Percentiles rank a stretch among this genome's conserved stretches.
These are phyloP conservation scores for Barnettozyma hawaiiensis DNA, from an alignment of 1,139 yeast species.

Conservation along the genomic window DNA sequence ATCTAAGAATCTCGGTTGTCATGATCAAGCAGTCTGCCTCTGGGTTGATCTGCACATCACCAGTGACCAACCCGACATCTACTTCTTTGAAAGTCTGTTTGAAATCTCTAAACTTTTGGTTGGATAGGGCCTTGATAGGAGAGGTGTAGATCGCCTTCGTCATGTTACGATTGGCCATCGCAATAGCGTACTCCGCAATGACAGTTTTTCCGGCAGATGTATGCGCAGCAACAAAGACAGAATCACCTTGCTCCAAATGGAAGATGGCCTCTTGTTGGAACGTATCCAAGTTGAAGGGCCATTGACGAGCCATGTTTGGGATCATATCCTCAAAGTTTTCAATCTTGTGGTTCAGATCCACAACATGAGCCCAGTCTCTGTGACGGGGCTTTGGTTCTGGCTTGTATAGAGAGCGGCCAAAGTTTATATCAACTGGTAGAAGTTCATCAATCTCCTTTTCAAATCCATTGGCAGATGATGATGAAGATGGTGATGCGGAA, in stretches of 20 bases:
- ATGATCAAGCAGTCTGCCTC: constrained; percentile 94
- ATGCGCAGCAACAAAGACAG: constrained; percentile 97
- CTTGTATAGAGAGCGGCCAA: constrained; percentile 36
- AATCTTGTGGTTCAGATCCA: constrained; percentile 76
- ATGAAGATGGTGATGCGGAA: no score
- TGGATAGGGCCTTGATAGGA: constrained; percentile 87
- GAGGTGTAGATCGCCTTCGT: constrained; percentile 90
- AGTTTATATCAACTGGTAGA: constrained; percentile 59
- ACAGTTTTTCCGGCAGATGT: constrained; percentile 93
- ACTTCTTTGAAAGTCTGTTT: constrained; percentile 71
- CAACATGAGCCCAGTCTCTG: constrained; percentile 91
- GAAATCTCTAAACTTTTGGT: constrained; percentile 91
- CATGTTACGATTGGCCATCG: constrained; percentile 86
- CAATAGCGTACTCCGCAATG: constrained; percentile 91
- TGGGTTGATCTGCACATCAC: constrained; percentile 96
- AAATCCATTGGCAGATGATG: constrained; percentile 10
- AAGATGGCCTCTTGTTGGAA: constrained; percentile 97
- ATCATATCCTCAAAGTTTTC: constrained; percentile 82
- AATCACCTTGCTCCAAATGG: constrained; percentile 93
- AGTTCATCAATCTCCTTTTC: constrained; percentile 60
- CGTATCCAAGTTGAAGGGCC: constrained; percentile 92
- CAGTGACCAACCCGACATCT: constrained; percentile 94
- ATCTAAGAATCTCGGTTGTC: constrained; percentile 95
- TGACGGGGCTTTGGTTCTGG: constrained; percentile 24
- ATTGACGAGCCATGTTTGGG: constrained; percentile 87